phyloP scores from a whole-genome alignment of 192 early-diverging fungal species.

The Rhizoclosmatium sp. region DNA sequence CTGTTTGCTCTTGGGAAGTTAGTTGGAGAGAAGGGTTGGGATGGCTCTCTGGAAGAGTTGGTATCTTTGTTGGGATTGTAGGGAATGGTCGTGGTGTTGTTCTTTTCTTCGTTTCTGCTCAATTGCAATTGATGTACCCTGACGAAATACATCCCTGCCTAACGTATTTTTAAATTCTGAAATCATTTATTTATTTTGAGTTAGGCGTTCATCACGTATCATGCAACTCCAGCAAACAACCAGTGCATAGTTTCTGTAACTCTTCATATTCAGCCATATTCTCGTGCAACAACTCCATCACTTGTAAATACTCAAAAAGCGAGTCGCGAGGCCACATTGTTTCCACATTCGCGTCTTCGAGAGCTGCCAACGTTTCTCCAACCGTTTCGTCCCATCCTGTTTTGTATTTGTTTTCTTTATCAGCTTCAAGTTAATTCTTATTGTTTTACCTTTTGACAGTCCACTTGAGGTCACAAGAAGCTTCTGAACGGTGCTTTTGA shows the following conservation, averaged over 20 bases:
- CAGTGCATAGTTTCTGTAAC: constrained; percentile 49
- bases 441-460: constrained; percentile 42
- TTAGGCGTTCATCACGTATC: constrained; percentile 34
- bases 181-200: not conserved
- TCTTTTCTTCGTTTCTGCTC: not conserved
- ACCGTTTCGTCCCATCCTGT: constrained; percentile 57
- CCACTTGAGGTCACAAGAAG: constrained; percentile 45
- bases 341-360: constrained; percentile 40
- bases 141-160: not conserved
- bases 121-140: not conserved
- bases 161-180: not conserved
- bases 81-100: not conserved
- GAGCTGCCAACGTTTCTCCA: constrained; percentile 45
- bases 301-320: constrained; percentile 56
- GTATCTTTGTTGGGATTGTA: not conserved
- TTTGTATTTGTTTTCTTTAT: not conserved
- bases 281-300: constrained; percentile 57
- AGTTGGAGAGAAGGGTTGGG: not conserved
- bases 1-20: constrained; percentile 2
- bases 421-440: not conserved
- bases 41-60: not conserved
- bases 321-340: constrained; percentile 59
- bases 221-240: constrained; percentile 44
- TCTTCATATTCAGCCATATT: constrained; percentile 62
- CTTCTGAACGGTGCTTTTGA: constrained; percentile 43